Evolutionary conservation across 805 yeast species (phyloP).

Genomic region (Yamadazyma sp.): DNA sequence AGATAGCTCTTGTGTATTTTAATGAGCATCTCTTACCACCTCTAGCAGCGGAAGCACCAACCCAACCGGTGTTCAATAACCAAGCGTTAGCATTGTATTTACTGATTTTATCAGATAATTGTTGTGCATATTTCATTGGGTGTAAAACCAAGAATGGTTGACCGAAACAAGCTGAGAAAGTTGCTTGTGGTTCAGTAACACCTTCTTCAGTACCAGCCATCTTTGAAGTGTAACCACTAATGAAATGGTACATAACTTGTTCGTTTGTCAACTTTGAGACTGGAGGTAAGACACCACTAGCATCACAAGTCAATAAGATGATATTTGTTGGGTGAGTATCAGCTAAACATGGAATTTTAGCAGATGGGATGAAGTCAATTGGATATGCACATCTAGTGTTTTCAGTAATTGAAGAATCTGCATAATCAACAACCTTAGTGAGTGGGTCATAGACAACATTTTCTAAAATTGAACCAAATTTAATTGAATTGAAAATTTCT

Average conservation of each 20-base stretch:
- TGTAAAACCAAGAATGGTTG: conserved; percentile 98
- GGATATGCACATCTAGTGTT: conserved; percentile 99
- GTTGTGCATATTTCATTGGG: conserved; percentile 97
- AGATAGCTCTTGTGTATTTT: conserved; percentile 94
- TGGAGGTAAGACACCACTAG: conserved; percentile 97
- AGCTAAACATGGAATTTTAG: conserved; percentile 91
- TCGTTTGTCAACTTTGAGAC: conserved; percentile 89
- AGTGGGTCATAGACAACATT: conserved; percentile 82
- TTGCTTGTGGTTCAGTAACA: conserved; percentile 96
- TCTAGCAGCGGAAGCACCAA: conserved; percentile 84
- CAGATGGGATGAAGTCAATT: conserved; percentile 93
- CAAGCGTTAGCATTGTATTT: conserved; percentile 89
- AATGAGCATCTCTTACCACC: conserved; percentile 98
- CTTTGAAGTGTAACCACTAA: conserved; percentile 97
- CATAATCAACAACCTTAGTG: conserved; percentile 82
- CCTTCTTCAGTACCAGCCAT: conserved; percentile 99
- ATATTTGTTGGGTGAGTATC: conserved; percentile 90
- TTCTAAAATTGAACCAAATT: conserved; percentile 91
- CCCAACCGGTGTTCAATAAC: conserved; percentile 98
- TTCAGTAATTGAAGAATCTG: conserved; percentile 80
- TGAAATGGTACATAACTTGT: conserved; percentile 98
- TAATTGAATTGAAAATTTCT: conserved; percentile 92
- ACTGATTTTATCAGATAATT: conserved; percentile 88
- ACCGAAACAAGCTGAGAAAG: conserved; percentile 98
- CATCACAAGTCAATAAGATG: conserved; percentile 92